These are phyloP conservation scores for Musa acuminata DNA, from an alignment of 176 grass and related monocot genomes.

Conservation along the genomic window DNA sequence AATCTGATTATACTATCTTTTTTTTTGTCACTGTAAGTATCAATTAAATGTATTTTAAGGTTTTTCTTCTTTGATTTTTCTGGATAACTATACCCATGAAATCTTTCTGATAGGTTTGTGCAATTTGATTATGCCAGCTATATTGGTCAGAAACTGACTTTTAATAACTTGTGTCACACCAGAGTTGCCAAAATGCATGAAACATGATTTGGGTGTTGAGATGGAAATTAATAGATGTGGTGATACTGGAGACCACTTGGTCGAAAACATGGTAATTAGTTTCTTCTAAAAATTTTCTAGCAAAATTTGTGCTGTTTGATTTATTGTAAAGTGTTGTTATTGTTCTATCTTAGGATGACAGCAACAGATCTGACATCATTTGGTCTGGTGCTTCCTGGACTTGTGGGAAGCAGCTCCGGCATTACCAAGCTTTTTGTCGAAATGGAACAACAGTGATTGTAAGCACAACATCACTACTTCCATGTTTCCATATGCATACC, in stretches of 20 bases:
- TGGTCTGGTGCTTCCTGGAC: conserved; percentile 93
- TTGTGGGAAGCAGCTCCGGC: conserved; percentile 77
- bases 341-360: conserved; percentile 42
- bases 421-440: conserved; percentile 79
- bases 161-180: not conserved
- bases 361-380: conserved; percentile 58
- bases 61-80: not conserved
- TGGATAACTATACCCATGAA: not conserved
- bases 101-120: not conserved
- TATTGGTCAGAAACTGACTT: not conserved
- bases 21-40: not conserved
- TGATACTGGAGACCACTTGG: conserved; percentile 31
- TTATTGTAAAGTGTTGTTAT: not conserved
- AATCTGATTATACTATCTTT: too few relatives aligned
- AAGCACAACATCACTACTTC: conserved; percentile 19
- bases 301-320: conserved; percentile 1
- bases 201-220: conserved; percentile 21
- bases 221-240: conserved; percentile 39
- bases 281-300: conserved; percentile 8
- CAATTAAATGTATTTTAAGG: not conserved
- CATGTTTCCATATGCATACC: not conserved
- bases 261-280: conserved; percentile 43
- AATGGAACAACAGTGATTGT: conserved; percentile 77
- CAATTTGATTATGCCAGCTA: not conserved
- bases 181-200: conserved; percentile 35